Base-by-base conservation (phyloP, 306 rosid genomes). In the Quercus dentata region DNA sequence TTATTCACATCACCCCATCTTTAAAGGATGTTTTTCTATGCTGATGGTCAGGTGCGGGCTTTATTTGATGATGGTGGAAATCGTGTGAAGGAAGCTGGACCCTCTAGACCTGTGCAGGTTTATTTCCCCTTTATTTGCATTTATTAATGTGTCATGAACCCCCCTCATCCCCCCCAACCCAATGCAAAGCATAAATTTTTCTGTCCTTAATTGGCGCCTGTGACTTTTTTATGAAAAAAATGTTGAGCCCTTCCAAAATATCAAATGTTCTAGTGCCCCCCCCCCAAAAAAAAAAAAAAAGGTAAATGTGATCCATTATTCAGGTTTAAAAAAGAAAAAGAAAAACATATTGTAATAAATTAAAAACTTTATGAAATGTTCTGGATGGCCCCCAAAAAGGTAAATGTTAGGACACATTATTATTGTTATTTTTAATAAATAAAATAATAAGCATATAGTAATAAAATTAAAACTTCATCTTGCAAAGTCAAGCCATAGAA, bases 31-130 rank as follows among this genome's bases (percentile, higher is more conserved):
- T 57, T 73, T 78, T 76, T 71, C 21, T 58, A 58, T 78, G 17
- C 54, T 31, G 59, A 73, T 76, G 58, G 71, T 82, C 81, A 95
- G 99, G 98, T 90, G 69, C 88, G 99, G 77, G 99, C 99, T 63
- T 79, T 95, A 88, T 95, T 95, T 82, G 99, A 95, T 85, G 97
- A 95, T 74, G 82, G 88, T 77, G 99, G 97, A 69, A 89, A 89
- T 11, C 99, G 97, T 69, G 97, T 91, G 0, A 82, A 87, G 77
- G 91, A 77, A 85, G 98, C 97, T 76, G 87, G 94, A 74, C 99
- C 99, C 69, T 95, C 99, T 74, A 79, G 82, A 65, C 98, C 99
- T 61, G 92, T 93, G 65, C 99, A 95, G 99, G 99, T 92, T 84
- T 78, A 89, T 87, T 58, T 12, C 65, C 28, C 30, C 56, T 69